Evolutionary conservation across 176 grass and related monocot genomes (phyloP).

Genomic region (Phyllostachys edulis): DNA sequence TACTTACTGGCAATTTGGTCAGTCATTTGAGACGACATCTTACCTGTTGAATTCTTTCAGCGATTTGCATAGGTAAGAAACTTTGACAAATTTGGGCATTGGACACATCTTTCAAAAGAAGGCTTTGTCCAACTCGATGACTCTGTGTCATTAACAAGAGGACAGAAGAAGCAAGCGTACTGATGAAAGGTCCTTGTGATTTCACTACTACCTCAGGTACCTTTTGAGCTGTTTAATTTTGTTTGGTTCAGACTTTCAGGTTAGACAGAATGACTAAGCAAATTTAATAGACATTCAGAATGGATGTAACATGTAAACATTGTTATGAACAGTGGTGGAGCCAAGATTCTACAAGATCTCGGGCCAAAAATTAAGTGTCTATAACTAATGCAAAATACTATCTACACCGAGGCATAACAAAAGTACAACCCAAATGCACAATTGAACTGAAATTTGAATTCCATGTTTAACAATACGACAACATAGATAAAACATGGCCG

Average conservation of each 20-base stretch:
- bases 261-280: background rate
- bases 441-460: too few species aligned
- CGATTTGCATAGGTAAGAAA: slow-evolving; percentile 14
- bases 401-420: too few species aligned
- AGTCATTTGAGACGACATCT: slow-evolving; percentile 1
- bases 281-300: background rate
- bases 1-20: background rate
- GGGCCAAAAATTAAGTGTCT: too few species aligned
- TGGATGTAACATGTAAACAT: background rate
- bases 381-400: too few species aligned
- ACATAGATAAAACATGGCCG: too few species aligned
- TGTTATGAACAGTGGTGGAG: too few species aligned
- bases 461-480: too few species aligned
- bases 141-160: background rate
- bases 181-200: background rate
- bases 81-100: slow-evolving; percentile 36
- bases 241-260: background rate
- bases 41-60: background rate
- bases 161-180: background rate
- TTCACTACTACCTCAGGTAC: background rate
- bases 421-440: too few species aligned
- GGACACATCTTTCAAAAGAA: slow-evolving; percentile 18
- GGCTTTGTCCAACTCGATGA: slow-evolving; percentile 16
- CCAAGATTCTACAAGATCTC: too few species aligned
- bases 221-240: background rate